phyloP scores from a whole-genome alignment of 805 yeast genomes.

The Candida railenensis region DNA sequence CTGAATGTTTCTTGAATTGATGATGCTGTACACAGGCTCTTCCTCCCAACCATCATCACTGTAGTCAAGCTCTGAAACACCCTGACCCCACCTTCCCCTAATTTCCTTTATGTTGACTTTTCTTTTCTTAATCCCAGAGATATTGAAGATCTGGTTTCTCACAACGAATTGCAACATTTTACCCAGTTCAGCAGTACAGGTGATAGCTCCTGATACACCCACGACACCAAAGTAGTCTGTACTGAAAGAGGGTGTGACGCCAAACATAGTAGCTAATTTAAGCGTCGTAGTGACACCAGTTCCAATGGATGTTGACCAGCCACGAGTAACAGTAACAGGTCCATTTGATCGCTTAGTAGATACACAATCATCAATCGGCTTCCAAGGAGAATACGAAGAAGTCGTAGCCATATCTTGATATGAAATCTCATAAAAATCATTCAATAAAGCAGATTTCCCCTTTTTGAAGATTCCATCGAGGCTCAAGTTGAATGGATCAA shows the following conservation, averaged over 20 bases:
- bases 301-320: conserved; percentile 11
- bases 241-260: conserved; percentile 8
- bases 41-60: conserved; percentile 13
- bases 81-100: neutral
- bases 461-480: conserved; percentile 1
- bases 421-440: conserved; percentile 9
- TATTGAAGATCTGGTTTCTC: conserved; percentile 4
- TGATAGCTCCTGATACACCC: conserved; percentile 9
- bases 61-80: neutral
- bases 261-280: conserved; percentile 8
- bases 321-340: conserved; percentile 9
- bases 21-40: neutral
- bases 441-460: neutral
- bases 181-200: conserved; percentile 12
- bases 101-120: conserved; percentile 4
- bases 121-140: conserved; percentile 10
- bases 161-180: conserved; percentile 12
- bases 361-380: conserved; percentile 11
- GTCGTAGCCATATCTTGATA: conserved; percentile 2
- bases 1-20: conserved; percentile 10
- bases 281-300: conserved; percentile 8
- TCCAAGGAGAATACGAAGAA: conserved; percentile 8
- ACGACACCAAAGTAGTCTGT: neutral
- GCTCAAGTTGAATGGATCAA: conserved; percentile 10
- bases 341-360: conserved; percentile 9